These are phyloP conservation scores for Eugenia klotzschiana DNA, from an alignment of 441 rosid genomes.

Conservation along the genomic window DNA sequence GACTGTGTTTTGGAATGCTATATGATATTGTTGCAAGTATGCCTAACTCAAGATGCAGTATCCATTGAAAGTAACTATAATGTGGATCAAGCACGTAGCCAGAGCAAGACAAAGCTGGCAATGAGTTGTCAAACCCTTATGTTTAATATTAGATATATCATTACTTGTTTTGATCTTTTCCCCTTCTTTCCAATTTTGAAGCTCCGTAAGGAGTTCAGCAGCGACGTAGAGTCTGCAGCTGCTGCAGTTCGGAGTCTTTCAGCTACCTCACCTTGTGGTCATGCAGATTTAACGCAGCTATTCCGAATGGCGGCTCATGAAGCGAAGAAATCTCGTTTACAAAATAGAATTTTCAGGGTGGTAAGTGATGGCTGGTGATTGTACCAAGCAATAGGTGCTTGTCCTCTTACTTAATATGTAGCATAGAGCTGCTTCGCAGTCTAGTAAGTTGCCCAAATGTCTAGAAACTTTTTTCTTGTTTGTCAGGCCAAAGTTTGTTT, in stretches of 20 bases:
- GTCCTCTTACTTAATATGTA: background rate
- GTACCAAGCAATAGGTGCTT: background rate
- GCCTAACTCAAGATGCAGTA: background rate
- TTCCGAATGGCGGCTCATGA: constrained; percentile 74
- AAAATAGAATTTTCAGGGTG: constrained; percentile 69
- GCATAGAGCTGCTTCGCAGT: background rate
- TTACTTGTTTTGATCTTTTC: background rate
- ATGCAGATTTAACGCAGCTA: constrained; percentile 71
- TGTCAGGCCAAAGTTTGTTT: background rate
- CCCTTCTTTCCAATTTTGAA: constrained; percentile 10
- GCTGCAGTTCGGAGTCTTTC: constrained; percentile 50
- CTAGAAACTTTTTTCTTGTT: background rate
- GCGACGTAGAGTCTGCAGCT: constrained; percentile 52
- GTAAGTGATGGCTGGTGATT: constrained; percentile 21
- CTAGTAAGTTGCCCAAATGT: background rate
- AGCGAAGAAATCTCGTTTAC: constrained; percentile 58
- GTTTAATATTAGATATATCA: background rate
- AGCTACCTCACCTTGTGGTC: constrained; percentile 42
- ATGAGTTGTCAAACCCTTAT: background rate
- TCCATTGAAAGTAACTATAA: background rate
- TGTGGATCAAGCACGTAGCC: background rate
- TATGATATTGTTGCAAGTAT: background rate
- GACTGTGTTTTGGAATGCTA: background rate
- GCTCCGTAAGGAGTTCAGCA: constrained; percentile 76
- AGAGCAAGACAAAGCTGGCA: background rate